These are phyloP conservation scores for Cadophora gregata DNA, from an alignment of 2,329 filamentous ascomycete species.

Conservation along the genomic window DNA sequence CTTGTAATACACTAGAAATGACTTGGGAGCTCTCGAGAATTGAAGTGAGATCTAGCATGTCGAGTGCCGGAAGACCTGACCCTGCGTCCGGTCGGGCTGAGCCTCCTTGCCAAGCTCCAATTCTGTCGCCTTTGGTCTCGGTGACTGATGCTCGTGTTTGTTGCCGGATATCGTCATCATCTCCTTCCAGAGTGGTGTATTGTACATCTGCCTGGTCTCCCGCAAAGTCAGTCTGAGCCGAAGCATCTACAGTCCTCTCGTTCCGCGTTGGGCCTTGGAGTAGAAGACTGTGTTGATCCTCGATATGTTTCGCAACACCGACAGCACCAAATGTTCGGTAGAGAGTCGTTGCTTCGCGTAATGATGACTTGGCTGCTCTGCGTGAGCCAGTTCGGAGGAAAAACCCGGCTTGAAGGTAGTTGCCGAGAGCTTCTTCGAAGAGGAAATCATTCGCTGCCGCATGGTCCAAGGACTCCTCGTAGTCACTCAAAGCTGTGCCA, in stretches of 20 bases:
- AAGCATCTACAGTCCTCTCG: slow-evolving; percentile 64
- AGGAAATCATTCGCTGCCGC: slow-evolving; percentile 69
- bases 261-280: slow-evolving; percentile 66
- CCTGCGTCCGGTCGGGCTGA: slow-evolving; percentile 64
- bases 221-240: slow-evolving; percentile 74
- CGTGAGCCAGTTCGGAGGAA: slow-evolving; percentile 69
- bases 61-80: slow-evolving; percentile 72
- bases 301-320: slow-evolving; percentile 71
- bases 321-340: slow-evolving; percentile 73
- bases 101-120: slow-evolving; percentile 65
- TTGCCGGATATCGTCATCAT: slow-evolving; percentile 47
- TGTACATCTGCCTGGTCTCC: slow-evolving; percentile 59
- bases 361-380: slow-evolving; percentile 70
- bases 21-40: slow-evolving; percentile 82
- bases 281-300: slow-evolving; percentile 70
- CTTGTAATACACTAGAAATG: slow-evolving; percentile 77
- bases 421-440: slow-evolving; percentile 75
- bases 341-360: slow-evolving; percentile 70
- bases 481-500: slow-evolving; percentile 64
- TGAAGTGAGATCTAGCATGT: slow-evolving; percentile 82
- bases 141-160: slow-evolving; percentile 45
- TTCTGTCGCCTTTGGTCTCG: slow-evolving; percentile 62
- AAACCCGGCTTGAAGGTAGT: slow-evolving; percentile 76
- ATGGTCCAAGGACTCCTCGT: slow-evolving; percentile 76
- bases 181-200: slow-evolving; percentile 55